Conservation (phyloP, 106 monocot genomes). For the Triglochin maritima region DNA sequence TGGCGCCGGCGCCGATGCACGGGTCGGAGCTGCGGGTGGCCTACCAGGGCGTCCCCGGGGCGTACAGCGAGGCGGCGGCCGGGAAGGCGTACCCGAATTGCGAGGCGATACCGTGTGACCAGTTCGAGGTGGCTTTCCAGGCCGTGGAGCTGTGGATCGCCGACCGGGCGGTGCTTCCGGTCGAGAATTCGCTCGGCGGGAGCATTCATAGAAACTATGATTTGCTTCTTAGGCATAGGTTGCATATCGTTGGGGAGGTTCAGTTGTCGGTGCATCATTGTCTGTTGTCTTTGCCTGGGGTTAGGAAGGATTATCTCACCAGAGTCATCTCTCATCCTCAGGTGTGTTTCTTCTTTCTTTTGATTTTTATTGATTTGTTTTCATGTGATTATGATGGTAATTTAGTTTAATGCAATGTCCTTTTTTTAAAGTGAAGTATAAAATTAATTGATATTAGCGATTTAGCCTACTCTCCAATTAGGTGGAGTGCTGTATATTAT, state of each 20-base stretch:
- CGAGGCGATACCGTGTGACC: constrained; percentile 46
- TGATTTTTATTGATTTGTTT: too few relatives aligned
- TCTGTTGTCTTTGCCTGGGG: constrained; percentile 17
- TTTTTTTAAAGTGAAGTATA: too few relatives aligned
- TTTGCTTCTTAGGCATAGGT: constrained; percentile 16
- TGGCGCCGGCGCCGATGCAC: constrained; percentile 49
- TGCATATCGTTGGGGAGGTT: constrained; percentile 23
- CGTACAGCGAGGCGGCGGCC: constrained; percentile 18
- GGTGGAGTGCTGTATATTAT: too few relatives aligned
- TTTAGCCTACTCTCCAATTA: too few relatives aligned
- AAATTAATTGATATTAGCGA: too few relatives aligned
- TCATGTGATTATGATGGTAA: too few relatives aligned
- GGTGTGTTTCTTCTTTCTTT: too few relatives aligned
- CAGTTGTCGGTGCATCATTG: constrained; percentile 24
- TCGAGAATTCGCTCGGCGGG: constrained; percentile 24
- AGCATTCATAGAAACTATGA: constrained; percentile 29
- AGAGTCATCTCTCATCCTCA: constrained; percentile 30
- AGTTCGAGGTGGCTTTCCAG: constrained; percentile 43
- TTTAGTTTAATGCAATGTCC: too few relatives aligned
- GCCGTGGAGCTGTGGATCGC: constrained; percentile 29
- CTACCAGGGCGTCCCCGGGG: constrained; percentile 21
- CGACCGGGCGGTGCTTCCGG: constrained; percentile 19
- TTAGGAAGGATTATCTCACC: constrained; percentile 1
- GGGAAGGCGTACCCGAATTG: constrained; percentile 30
- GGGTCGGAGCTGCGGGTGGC: constrained; percentile 42